Percentiles rank a stretch among this genome's conserved stretches.
These are phyloP conservation scores for Rubroshorea leprosula DNA, from an alignment of 345 rosid species.

Conservation along the genomic window DNA sequence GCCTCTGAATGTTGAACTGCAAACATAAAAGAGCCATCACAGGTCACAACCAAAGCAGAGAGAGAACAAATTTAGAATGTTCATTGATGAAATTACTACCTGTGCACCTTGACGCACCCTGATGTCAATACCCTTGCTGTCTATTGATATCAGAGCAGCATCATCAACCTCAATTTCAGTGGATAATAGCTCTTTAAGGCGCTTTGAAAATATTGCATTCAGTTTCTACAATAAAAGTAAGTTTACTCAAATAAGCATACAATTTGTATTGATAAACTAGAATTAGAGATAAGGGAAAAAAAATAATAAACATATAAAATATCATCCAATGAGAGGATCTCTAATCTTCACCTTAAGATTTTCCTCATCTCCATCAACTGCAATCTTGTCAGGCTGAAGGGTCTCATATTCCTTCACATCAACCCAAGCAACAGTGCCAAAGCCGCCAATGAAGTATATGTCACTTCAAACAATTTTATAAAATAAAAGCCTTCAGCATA, in stretches of 20 bases:
- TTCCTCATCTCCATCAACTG: conserved; percentile 94
- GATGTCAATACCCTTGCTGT: conserved; percentile 88
- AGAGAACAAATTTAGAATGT: not conserved
- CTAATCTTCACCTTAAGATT: conserved; percentile 57
- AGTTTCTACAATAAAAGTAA: conserved; percentile 51
- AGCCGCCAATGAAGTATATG: conserved; percentile 96
- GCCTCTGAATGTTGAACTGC: conserved; percentile 85
- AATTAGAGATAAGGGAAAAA: not conserved
- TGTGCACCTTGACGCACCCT: conserved; percentile 97
- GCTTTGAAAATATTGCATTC: conserved; percentile 76
- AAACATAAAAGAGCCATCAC: not conserved
- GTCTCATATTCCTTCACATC: conserved; percentile 81
- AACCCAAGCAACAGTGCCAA: conserved; percentile 98
- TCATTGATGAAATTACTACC: conserved; percentile 31
- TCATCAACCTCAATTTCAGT: conserved; percentile 75
- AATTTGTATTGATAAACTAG: not conserved
- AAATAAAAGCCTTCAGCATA: not conserved
- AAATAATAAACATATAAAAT: not conserved
- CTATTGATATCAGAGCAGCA: conserved; percentile 92
- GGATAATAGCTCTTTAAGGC: conserved; percentile 60
- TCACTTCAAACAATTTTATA: conserved; percentile 39
- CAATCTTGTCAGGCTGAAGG: conserved; percentile 85
- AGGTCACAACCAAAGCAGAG: not conserved
- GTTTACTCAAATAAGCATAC: not conserved
- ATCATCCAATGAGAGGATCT: not conserved